Conservation (phyloP, 73 alveolate genomes). For the Symbiodinium pilosum region DNA sequence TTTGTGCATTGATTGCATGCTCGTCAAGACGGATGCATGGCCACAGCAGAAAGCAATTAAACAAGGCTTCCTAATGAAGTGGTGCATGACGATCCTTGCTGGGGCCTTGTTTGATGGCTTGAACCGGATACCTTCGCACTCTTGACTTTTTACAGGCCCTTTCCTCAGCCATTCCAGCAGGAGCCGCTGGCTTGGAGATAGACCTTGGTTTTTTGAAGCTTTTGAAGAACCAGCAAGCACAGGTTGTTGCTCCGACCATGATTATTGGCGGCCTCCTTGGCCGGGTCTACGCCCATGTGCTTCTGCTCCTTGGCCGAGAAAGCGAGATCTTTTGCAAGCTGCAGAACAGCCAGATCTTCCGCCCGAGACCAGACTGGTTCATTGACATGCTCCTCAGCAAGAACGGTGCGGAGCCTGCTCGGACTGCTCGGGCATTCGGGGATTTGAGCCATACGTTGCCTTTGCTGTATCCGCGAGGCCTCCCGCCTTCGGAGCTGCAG, state of each 20-base stretch:
- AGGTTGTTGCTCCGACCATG: conserved; percentile 93
- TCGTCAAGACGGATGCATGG: no score
- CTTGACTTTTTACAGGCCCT: not conserved
- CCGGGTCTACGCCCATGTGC: conserved; percentile 70
- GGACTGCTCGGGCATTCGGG: no score
- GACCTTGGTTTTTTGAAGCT: no score
- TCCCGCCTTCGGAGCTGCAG: conserved; percentile 28
- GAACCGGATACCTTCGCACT: not conserved
- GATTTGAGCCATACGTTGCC: not conserved
- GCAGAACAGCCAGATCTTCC: not conserved
- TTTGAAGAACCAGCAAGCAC: no score
- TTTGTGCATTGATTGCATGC: not conserved
- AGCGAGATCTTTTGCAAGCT: not conserved
- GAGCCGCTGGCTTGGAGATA: not conserved
- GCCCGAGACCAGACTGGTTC: conserved; percentile 41
- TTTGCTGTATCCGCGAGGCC: not conserved
- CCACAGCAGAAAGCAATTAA: no score
- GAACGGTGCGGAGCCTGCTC: not conserved
- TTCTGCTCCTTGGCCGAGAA: not conserved
- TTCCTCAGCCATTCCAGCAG: conserved; percentile 79
- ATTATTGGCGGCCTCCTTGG: conserved; percentile 89
- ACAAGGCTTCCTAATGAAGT: conserved; percentile 63
- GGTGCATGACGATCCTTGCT: conserved; percentile 73
- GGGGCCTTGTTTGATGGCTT: no score
- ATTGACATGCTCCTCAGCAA: conserved; percentile 32